These are phyloP conservation scores for Endoconidiophora laricicola DNA, from an alignment of 2,329 filamentous ascomycete genomes.

Conservation along the genomic window DNA sequence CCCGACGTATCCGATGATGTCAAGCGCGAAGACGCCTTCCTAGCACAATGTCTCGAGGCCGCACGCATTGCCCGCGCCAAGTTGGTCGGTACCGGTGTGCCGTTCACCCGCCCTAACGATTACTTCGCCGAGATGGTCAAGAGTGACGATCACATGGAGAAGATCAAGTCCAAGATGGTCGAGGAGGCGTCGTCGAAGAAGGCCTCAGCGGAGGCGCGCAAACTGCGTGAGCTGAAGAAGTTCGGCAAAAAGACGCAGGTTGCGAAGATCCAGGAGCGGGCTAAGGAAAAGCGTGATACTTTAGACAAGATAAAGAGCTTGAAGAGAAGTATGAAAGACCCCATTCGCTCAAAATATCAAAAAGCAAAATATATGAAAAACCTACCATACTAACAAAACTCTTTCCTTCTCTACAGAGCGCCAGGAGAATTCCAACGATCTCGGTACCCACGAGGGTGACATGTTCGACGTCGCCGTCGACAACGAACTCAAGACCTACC, in stretches of 20 bases:
- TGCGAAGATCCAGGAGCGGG: slow-evolving; percentile 84
- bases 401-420: slow-evolving; percentile 47
- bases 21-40: slow-evolving; percentile 81
- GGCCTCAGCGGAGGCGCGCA: slow-evolving; percentile 76
- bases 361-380: slow-evolving; percentile 10
- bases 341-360: slow-evolving; percentile 8
- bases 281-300: slow-evolving; percentile 81
- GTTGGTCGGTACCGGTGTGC: slow-evolving; percentile 64
- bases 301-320: slow-evolving; percentile 88
- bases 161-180: slow-evolving; percentile 82
- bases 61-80: slow-evolving; percentile 55
- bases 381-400: slow-evolving; percentile 15
- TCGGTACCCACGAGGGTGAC: slow-evolving; percentile 59
- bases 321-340: slow-evolving; percentile 66
- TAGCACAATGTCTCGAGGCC: slow-evolving; percentile 72
- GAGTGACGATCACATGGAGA: slow-evolving; percentile 94
- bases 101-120: slow-evolving; percentile 78
- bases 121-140: slow-evolving; percentile 99
- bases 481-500: slow-evolving; percentile 32
- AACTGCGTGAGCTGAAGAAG: slow-evolving; percentile 91
- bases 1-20: slow-evolving; percentile 81
- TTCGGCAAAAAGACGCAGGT: slow-evolving; percentile 98
- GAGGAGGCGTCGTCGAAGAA: slow-evolving; percentile 88
- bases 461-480: slow-evolving; percentile 86
- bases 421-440: slow-evolving; percentile 46